Base-by-base conservation (phyloP, 2,329 filamentous ascomycete genomes). In the Penicillium sp. region DNA sequence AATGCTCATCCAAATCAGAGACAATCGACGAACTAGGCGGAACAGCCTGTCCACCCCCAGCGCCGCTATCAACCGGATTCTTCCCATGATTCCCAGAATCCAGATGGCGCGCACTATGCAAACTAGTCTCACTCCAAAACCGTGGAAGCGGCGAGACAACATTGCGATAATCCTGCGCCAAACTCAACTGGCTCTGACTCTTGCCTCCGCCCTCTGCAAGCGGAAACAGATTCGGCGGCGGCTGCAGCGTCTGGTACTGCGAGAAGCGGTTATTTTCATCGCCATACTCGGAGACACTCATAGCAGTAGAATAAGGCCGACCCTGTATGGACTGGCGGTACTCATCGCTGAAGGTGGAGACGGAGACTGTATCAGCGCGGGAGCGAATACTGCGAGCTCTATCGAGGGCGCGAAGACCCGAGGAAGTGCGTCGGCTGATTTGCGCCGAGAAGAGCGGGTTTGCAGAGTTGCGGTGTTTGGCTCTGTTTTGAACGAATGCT, bases 381-480 rank as follows among this genome's bases (percentile, higher is more conserved):
- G 71, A 74, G 31, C 66, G 69, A 18, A 59, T 67, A 40, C 72
- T 73, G 34, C 67, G 68, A n/a, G 68, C 67, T 50, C 69, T 63
- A 21, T 73, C 69, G 2, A 74, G 58, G 2, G 71, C 68, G 16
- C 72, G 70, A 13, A 69, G 48, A 14, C 67, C 68, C 6, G 70
- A 71, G 3, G 71, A 71, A 8, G 59, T 61, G 37, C 69, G 69
- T 28, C 69, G 70, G 28, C 63, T 68, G 48, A 68, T 60, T 51
- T 73, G 69, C 2, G 68, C 70, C 2, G 72, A 71, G 53, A 75
- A 74, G 40, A 74, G 55, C 2, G 72, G 72, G 44, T 74, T 75
- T 26, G 69, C 61, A 2, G 72, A 74, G 54, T 74, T 74, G 50
- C 72, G 69, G 48, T 65, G 62, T 47, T 71, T 74, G 37, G 72